Base-by-base conservation (phyloP, 1,139 yeast genomes). In the Magnusiomyces suaveolens region DNA sequence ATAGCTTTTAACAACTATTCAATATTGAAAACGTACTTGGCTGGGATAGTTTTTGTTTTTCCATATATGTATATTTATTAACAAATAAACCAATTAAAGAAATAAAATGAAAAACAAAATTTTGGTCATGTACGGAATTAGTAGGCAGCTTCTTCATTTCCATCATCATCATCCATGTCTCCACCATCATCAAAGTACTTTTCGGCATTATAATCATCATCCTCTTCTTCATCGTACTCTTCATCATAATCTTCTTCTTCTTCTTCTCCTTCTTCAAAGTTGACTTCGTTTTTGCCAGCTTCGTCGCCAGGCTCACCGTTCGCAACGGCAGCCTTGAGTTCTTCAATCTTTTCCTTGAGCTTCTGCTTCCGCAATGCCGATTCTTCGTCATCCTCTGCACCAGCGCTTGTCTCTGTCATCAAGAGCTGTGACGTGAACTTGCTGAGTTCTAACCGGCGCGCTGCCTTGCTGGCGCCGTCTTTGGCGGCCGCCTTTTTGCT, bases 201-300 rank as follows among this genome's bases (percentile, higher is more conserved):
- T 62, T 80, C 84, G 56, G 81, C 83, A 63, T 81, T 80, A 63
- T 81, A 81, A 61, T 79, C 81, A 65, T 87, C 95, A 50, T 88
- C 95, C 59, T 84, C 88, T 57, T 82, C 89, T 60, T 80, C 87
- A 41, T 77, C 83, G 58, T 84, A 92, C 55, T 85, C 92, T 57
- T 85, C 94, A 50, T 85, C 87, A 60, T 82, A 87, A 60, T 83
- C 87, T 58, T 81, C 84, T 55, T 83, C 88, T 55, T 83, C 88
- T 48, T 80, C 85, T 56, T 80, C 85, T 50, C 82, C 87, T 55
- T 80, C 84, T 56, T 76, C 82, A 46, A 78, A 82, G 54, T 63
- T 64, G 32, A 57, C 60, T 33, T 79, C 84, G 49, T 76, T 79
- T 32, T 74, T 72, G 14, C 66, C 71, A 38, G 77, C 81, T 47